Percentiles rank a stretch among this genome's conserved stretches.
phyloP scores from a whole-genome alignment of 2,329 filamentous ascomycete species.

The Pseudogymnoascus sp. region DNA sequence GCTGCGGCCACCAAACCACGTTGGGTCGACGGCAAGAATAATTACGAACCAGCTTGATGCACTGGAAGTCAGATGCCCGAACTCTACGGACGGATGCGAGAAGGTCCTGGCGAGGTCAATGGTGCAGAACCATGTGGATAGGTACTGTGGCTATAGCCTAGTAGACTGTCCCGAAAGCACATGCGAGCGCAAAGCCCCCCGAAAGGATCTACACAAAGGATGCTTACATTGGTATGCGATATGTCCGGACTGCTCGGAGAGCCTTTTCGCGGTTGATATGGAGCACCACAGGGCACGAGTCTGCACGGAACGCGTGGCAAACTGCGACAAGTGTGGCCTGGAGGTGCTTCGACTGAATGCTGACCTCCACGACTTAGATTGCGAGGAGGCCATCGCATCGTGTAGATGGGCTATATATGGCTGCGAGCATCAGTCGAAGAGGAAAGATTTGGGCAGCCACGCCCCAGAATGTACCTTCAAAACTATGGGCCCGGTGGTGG shows the following conservation, averaged over 20 bases:
- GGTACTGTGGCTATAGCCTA: slow-evolving; percentile 49
- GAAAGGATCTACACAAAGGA: slow-evolving; percentile 42
- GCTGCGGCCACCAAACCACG: slow-evolving; percentile 30
- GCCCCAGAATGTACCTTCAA: slow-evolving; percentile 45
- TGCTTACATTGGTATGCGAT: slow-evolving; percentile 47
- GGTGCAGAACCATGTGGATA: slow-evolving; percentile 48
- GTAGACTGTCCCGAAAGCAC: slow-evolving; percentile 48
- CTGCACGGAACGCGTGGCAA: slow-evolving; percentile 34
- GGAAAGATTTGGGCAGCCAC: slow-evolving; percentile 39
- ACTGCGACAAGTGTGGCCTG: slow-evolving; percentile 23
- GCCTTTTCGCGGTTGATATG: slow-evolving; percentile 39
- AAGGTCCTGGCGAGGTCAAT: slow-evolving; percentile 45
- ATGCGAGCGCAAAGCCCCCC: slow-evolving; percentile 46
- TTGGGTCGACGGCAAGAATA: slow-evolving; percentile 34
- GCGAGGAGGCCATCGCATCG: slow-evolving; percentile 33
- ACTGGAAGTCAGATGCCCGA: slow-evolving; percentile 53
- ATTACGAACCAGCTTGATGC: slow-evolving; percentile 55
- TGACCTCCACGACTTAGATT: slow-evolving; percentile 35
- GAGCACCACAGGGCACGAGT: slow-evolving; percentile 40
- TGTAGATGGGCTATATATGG: slow-evolving; percentile 45
- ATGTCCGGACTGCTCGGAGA: slow-evolving; percentile 49
- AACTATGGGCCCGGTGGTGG: slow-evolving; percentile 43
- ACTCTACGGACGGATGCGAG: slow-evolving; percentile 43
- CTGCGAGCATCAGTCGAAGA: slow-evolving; percentile 37
- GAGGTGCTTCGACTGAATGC: slow-evolving; percentile 23